These are phyloP conservation scores for Vaccinium vitisidaea DNA, from an alignment of 148 eudicot species.

Conservation along the genomic window DNA sequence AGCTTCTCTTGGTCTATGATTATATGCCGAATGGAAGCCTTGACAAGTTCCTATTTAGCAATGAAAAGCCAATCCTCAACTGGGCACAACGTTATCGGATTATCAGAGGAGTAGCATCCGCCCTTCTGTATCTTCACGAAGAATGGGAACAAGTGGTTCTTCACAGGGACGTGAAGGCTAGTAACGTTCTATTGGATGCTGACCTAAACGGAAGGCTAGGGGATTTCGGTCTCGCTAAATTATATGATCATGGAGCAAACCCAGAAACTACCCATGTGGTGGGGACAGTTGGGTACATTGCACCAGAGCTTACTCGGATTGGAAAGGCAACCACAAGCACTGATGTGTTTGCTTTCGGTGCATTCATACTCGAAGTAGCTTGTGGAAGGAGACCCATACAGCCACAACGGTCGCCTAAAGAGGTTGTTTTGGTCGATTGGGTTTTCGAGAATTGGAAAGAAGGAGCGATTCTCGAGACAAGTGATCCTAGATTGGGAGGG, in stretches of 20 bases:
- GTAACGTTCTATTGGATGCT: constrained; percentile 37
- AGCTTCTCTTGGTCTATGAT: neutral
- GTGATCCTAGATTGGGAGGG: constrained; percentile 33
- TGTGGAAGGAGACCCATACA: constrained; percentile 40
- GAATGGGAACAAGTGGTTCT: constrained; percentile 51
- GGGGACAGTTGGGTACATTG: constrained; percentile 43
- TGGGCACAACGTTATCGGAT: constrained; percentile 35
- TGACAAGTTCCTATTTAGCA: constrained; percentile 33
- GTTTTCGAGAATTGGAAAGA: constrained; percentile 33
- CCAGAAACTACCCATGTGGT: constrained; percentile 42
- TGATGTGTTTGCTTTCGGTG: constrained; percentile 39
- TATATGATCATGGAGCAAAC: constrained; percentile 43
- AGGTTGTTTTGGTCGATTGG: constrained; percentile 27
- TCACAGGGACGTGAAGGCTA: constrained; percentile 48
- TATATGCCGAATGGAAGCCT: constrained; percentile 51
- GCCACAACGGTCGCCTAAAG: constrained; percentile 10
- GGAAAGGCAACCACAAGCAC: constrained; percentile 43
- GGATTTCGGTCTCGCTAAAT: constrained; percentile 45
- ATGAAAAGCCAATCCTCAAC: constrained; percentile 20
- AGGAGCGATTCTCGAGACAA: constrained; percentile 26
- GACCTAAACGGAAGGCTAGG: constrained; percentile 45
- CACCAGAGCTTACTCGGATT: constrained; percentile 35
- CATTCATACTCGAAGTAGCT: constrained; percentile 36
- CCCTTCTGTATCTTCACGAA: constrained; percentile 41
- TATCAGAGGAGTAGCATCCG: constrained; percentile 42